A percentile compares a stretch with the other conserved stretches of the same genome.
Evolutionary conservation across 2,329 filamentous ascomycete genomes (phyloP).

Genomic region (Ceratocystis lukuohia): DNA sequence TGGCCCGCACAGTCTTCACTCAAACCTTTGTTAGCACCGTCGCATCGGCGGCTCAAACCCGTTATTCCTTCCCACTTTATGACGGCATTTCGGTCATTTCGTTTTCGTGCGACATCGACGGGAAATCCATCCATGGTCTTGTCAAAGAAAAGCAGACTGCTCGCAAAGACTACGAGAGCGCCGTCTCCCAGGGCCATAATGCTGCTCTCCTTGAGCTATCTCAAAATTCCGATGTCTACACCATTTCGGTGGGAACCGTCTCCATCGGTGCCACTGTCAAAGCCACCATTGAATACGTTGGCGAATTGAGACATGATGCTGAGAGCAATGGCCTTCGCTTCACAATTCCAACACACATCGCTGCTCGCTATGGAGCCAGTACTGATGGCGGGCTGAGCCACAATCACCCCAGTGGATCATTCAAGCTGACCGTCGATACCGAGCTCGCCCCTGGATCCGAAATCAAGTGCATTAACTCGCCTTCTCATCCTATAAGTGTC

Average conservation of each 20-base stretch:
- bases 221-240: constrained; percentile 51
- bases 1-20: constrained; percentile 30
- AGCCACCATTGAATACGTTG: constrained; percentile 52
- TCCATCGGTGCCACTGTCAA: constrained; percentile 42
- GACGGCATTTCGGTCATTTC: constrained; percentile 57
- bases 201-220: constrained; percentile 55
- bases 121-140: constrained; percentile 46
- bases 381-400: neutral
- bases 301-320: constrained; percentile 59
- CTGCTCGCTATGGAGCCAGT: constrained; percentile 46
- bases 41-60: constrained; percentile 31
- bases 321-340: constrained; percentile 54
- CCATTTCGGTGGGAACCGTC: constrained; percentile 54
- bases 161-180: constrained; percentile 43
- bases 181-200: constrained; percentile 43
- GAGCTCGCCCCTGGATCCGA: constrained; percentile 39
- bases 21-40: constrained; percentile 50
- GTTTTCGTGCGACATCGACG: constrained; percentile 51
- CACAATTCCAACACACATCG: constrained; percentile 54
- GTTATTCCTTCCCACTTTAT: constrained; percentile 58
- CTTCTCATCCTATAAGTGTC: constrained; percentile 54
- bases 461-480: constrained; percentile 51
- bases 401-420: constrained; percentile 9
- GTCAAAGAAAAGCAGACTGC: constrained; percentile 55
- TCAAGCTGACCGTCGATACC: constrained; percentile 27